Base-by-base conservation (phyloP, 345 rosid genomes). In the Rhizophora apiculata region DNA sequence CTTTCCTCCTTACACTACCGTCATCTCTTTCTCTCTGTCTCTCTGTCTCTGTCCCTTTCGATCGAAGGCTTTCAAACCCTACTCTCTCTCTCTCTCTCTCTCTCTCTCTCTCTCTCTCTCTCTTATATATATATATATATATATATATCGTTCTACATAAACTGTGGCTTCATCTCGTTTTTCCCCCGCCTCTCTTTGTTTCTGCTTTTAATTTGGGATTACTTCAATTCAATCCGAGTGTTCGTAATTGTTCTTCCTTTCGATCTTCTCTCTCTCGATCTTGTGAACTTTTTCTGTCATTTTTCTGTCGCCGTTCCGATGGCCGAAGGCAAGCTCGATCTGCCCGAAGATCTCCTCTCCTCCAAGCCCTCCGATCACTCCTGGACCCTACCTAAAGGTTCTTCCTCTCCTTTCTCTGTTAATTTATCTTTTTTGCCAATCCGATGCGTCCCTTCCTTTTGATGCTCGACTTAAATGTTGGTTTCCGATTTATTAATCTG, bases 311-410 rank as follows among this genome's bases (percentile, higher is more conserved):
- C 49, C 5, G 49, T 43, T 59, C 64, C 74, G 76, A 92, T 92
- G 97, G 90, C 96, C 55, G 84, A 81, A 56, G 80, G 85, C 63
- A 92, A 88, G 92, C 75, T 86, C 84, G 88, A 92, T 87, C 93
- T 89, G 53, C 93, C 89, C 19, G 94, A 88, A 75, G 93, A 87
- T 84, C 86, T 91, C 72, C 83, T 87, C 72, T 62, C 86, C 16
- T 82, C 89, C 34, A 86, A 87, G 59, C 81, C 83, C 6, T 82
- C 85, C 54, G 88, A 86, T 85, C 94, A 85, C 56, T 76, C 82
- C 4, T 62, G 74, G 73, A 65, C 74, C 49, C 30, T 27, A 4
- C 70, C 80, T 60, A 86, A 84, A 84, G 87, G 96, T 89, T 72
- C 79, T 68, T 43, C 19, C 5, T 43, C 49, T 43, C 49, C 19